These are phyloP conservation scores for Cantharellus anzutake DNA, from an alignment of 768 basidiomycete species.

Conservation along the genomic window DNA sequence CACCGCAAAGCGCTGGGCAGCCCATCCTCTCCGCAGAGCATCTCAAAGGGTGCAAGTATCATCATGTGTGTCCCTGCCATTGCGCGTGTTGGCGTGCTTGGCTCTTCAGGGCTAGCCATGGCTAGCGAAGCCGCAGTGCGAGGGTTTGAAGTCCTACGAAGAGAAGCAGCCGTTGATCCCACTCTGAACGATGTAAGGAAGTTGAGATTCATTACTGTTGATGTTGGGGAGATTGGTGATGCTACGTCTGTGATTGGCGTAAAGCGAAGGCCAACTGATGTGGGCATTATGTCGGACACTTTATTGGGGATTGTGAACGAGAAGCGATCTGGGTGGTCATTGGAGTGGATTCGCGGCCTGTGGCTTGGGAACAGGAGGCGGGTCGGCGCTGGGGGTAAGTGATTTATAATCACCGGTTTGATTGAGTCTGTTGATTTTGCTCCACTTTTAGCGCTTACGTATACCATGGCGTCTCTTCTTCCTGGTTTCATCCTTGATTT, in stretches of 20 bases:
- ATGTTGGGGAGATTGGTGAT: conserved; percentile 33
- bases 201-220: conserved; percentile 36
- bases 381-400: conserved; percentile 63
- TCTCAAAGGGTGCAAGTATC: conserved; percentile 33
- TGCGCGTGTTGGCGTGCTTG: conserved; percentile 37
- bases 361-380: conserved; percentile 48
- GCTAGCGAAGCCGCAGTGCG: conserved; percentile 53
- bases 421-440: not conserved
- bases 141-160: conserved; percentile 50
- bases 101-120: conserved; percentile 48
- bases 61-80: conserved; percentile 59
- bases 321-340: conserved; percentile 6
- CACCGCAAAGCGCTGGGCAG: conserved; percentile 18
- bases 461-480: conserved; percentile 48
- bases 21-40: conserved; percentile 15
- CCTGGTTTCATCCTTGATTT: conserved; percentile 44
- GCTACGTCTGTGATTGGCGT: not conserved
- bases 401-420: not conserved
- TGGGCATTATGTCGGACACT: conserved; percentile 36
- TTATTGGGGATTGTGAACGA: conserved; percentile 38
- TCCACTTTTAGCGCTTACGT: conserved; percentile 38
- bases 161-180: conserved; percentile 40
- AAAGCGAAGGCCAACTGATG: conserved; percentile 25
- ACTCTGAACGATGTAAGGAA: conserved; percentile 41
- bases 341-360: conserved; percentile 26